Base-by-base conservation (phyloP, 2,329 filamentous ascomycete species). In the Xylaria sp. region DNA sequence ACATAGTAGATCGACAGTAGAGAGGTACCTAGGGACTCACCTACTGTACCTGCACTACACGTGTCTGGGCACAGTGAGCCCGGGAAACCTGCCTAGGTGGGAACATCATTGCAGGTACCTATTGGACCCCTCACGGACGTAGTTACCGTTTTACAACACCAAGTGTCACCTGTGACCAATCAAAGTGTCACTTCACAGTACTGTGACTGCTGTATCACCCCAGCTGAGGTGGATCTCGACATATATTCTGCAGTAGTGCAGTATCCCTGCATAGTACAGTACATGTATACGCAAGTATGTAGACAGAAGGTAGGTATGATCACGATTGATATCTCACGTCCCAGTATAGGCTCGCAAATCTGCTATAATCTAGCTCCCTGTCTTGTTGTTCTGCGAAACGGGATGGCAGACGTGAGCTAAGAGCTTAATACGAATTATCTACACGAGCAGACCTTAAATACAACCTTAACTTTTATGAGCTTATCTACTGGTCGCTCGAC, bases 41-140 rank as follows among this genome's bases (percentile, higher is more conserved):
- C 3, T 28, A 3, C 3, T 5, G 31, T 36, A 7, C 33, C 8
- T 36, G 33, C 33, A 28, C 33, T 36, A 36, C 33, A 36, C 33
- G 33, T 36, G 33, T 36, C 7, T 10, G 7, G 33, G 33, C 33
- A 36, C 33, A 36, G 49, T 52, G 23, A 31, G 28, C 28, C 7
- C 8, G 20, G n/a, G 28, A 7, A 33, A 13, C 51, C 52, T 55
- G 28, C 13, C 18, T 3, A n/a, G 20, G 4, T 9, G 13, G 51
- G 51, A 12, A 55, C 18, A 8, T 55, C 52, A 18, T 18, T 36
- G 28, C 20, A 28, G 54, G 36, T 57, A 57, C 54, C 36, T 41
- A 57, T 56, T 41, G 33, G 54, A 56, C 54, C 54, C 54, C 54
- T 56, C 54, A 55, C 52, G 52, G 52, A 56, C 18, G n/a, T 55